phyloP scores from a whole-genome alignment of 1,139 yeast genomes.

The Yamadazyma conglobata region DNA sequence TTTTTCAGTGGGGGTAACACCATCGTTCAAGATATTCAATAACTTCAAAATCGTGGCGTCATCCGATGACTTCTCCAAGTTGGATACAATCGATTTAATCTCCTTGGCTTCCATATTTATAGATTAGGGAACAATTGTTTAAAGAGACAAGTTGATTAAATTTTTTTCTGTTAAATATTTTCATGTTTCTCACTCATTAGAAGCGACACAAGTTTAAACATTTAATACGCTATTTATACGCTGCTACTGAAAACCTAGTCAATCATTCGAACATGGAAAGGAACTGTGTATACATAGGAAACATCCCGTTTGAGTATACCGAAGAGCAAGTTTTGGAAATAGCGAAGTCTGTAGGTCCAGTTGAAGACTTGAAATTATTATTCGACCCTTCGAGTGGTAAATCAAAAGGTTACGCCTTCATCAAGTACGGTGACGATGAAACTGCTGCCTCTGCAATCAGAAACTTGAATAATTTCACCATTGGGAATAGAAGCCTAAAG shows the following conservation, averaged over 20 bases:
- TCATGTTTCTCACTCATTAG: no score
- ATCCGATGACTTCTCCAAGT: constrained; percentile 71
- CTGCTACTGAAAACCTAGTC: no score
- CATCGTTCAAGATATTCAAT: constrained; percentile 62
- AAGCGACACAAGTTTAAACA: no score
- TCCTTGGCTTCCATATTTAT: constrained; percentile 65
- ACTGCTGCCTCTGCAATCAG: constrained; percentile 92
- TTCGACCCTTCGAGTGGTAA: constrained; percentile 89
- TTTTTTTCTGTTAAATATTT: no score
- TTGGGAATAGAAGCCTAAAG: constrained; percentile 69
- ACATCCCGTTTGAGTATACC: constrained; percentile 51
- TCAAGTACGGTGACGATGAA: constrained; percentile 70
- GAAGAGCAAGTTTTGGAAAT: constrained; percentile 86
- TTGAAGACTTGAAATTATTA: constrained; percentile 66
- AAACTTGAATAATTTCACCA: constrained; percentile 73
- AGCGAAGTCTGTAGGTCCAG: constrained; percentile 84
- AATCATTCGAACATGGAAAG: constrained; percentile 11
- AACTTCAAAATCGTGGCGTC: constrained; percentile 66
- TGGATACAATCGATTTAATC: constrained; percentile 64
- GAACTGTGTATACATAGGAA: constrained; percentile 34
- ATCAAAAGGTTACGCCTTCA: constrained; percentile 87
- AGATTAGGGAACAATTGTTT: no score
- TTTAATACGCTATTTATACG: no score
- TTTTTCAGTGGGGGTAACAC: constrained; percentile 81
- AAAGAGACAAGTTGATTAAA: no score